Evolutionary conservation across 768 basidiomycete genomes (phyloP), one percentile per base, ranked within the genome.

Genomic region (Podaxis sp.): DNA sequence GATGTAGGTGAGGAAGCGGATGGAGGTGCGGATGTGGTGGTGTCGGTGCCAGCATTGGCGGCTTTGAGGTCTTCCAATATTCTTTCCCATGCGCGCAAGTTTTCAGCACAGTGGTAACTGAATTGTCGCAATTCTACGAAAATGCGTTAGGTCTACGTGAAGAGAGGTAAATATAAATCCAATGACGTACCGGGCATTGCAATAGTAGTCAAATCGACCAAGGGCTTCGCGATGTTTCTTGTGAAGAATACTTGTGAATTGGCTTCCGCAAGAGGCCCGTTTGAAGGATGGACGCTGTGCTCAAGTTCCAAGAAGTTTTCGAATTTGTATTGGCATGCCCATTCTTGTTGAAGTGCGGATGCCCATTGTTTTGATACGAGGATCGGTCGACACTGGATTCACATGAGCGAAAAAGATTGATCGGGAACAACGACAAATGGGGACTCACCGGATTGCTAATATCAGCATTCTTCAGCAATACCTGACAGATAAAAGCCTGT

Each of bases 391-490:
- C 89, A 89, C 95, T 98, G 51, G 13, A 46, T 67, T 36, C 47
- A 59, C 6, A 25, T 54, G 50, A 56, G 10, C 36, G 57, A 54
- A 21, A 57, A 7, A 27, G 38, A 61, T 13, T 47, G 56, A 51
- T n/a, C 42, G 18, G 23, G 37, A 37, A 55, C 52, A 44, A 50
- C 54, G 38, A 64, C 13, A n/a, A 61, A 36, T 16, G 36, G 54
- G 54, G 57, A 84, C 95, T 65, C 71, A 97, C 95, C 14, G 97
- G 96, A 72, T 99, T 99, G 71, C 93, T 95, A 68, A 99, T 98
- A 75, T 99, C 97, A 16, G 96, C 95, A 68, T 95, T 97, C 74
- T 99, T 98, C 71, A 99, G 87, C 55, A 99, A 76, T 2, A 91
- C 90, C 68, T 98, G 94, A 70, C 93, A 96, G 23, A 94, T 72